Evolutionary conservation across 345 rosid genomes (phyloP), one percentile per base, ranked within the genome.

Genomic region (Aurinia saxatilis): DNA sequence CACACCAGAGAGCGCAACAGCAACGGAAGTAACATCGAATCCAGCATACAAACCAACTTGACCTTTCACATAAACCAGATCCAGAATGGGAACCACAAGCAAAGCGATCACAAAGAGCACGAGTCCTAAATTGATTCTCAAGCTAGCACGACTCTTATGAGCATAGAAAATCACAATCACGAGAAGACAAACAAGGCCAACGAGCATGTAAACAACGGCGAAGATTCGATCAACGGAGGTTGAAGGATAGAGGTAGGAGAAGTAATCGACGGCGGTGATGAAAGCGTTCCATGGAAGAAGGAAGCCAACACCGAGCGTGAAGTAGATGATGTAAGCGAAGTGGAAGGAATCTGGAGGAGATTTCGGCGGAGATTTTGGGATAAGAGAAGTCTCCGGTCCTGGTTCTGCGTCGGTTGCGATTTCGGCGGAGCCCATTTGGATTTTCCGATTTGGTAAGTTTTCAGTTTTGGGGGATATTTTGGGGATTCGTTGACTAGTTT

Each of bases 271-370:
- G 78, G 96, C 96, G 31, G 99, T 93, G 79, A 93, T 87, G 88
- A 85, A 93, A 37, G 95, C 71, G 84, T 93, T 93, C 99, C 99
- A 90, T n/a, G 99, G 99, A 74, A 93, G 89, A 50, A 93, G 90
- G 38, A 62, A 87, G 36, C 99, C 96, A 7, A 84, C 55, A 16
- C 99, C 96, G 18, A 93, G 75, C 0, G 87, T 78, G 75, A 93
- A 93, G 92, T 90, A 78, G 79, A 87, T 83, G 27, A 81, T 77
- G 81, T 93, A 93, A 18, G 90, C 95, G 2, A 93, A 71, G 57
- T 93, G 82, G 78, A 75, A 90, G 0, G 78, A 45, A 78, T 87
- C 99, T 6, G 76, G 36, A 0, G 96, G 95, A 25, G 36, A n/a
- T 60, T 82, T 76, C 5, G 27, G 63, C 10, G 5, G 77, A 10